A percentile compares a stretch with the other conserved stretches of the same genome.
These are phyloP conservation scores for Solanum dulcamara DNA, from an alignment of 257 asterid genomes.

Conservation along the genomic window DNA sequence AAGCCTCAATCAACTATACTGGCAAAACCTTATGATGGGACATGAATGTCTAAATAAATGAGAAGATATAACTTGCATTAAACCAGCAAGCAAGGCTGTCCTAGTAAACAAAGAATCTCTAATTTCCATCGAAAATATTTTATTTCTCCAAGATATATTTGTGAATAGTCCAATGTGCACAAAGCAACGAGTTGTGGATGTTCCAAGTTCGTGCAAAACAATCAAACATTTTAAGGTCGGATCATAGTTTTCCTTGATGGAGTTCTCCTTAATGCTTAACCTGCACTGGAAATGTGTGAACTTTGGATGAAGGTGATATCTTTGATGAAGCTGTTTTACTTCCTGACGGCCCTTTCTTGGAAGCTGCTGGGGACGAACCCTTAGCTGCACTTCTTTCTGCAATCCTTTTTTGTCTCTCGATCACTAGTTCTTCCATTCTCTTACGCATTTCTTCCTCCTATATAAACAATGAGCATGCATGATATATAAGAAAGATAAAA, in stretches of 20 bases:
- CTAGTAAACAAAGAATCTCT: not conserved
- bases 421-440: constrained; percentile 47
- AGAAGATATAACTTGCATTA: not conserved
- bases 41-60: not conserved
- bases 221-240: not conserved
- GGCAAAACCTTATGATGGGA: constrained; percentile 2
- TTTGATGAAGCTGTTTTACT: constrained; percentile 34
- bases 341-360: constrained; percentile 40
- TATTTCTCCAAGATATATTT: not conserved
- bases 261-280: not conserved
- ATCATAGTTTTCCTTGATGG: not conserved
- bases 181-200: not conserved
- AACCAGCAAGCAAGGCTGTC: not conserved
- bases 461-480: not conserved
- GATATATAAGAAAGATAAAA: not conserved
- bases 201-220: not conserved
- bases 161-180: not conserved
- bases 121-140: not conserved
- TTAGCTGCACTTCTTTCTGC: constrained; percentile 66
- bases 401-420: constrained; percentile 66
- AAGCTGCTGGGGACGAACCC: constrained; percentile 15
- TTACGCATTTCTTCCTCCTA: constrained; percentile 76
- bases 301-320: constrained; percentile 6
- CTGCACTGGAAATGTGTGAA: not conserved
- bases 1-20: not conserved